Evolutionary conservation across 768 basidiomycete genomes (phyloP).

Genomic region (Atractiella rhizophila): DNA sequence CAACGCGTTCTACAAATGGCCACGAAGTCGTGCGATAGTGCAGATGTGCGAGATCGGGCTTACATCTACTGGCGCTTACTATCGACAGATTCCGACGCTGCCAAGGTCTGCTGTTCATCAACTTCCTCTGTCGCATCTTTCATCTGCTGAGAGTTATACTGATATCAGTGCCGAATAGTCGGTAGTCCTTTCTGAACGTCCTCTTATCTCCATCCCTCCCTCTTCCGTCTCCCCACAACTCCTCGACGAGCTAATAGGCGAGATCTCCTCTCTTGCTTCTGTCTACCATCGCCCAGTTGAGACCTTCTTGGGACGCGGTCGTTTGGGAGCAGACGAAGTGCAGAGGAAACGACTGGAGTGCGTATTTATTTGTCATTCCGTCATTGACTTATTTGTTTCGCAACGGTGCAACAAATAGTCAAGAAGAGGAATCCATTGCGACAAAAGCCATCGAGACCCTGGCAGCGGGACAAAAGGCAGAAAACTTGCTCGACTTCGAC

Average conservation of each 20-base stretch:
- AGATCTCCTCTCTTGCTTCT: slow-evolving; percentile 68
- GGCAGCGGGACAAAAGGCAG: slow-evolving; percentile 68
- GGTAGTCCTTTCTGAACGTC: slow-evolving; percentile 72
- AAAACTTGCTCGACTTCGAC: slow-evolving; percentile 86
- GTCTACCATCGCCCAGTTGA: slow-evolving; percentile 94
- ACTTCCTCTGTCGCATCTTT: slow-evolving; percentile 1
- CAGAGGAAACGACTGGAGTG: slow-evolving; percentile 39
- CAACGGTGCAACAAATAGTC: slow-evolving; percentile 20
- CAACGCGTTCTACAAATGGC: slow-evolving; percentile 79
- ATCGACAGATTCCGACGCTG: slow-evolving; percentile 80
- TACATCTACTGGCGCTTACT: slow-evolving; percentile 95
- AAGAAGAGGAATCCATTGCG: slow-evolving; percentile 47
- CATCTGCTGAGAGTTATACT: not conserved
- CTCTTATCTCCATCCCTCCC: slow-evolving; percentile 75
- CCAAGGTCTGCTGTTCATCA: slow-evolving; percentile 37
- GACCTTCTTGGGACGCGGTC: slow-evolving; percentile 79
- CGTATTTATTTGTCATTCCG: slow-evolving; percentile 18
- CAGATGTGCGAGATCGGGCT: slow-evolving; percentile 85
- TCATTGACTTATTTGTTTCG: no score
- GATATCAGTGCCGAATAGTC: slow-evolving; percentile 24
- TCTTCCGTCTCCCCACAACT: slow-evolving; percentile 69
- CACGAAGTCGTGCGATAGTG: slow-evolving; percentile 88
- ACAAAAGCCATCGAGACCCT: slow-evolving; percentile 76
- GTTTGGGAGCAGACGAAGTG: slow-evolving; percentile 58
- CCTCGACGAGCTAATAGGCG: slow-evolving; percentile 70